These are phyloP conservation scores for Prunella vulgaris DNA, from an alignment of 257 asterid species.

Conservation along the genomic window DNA sequence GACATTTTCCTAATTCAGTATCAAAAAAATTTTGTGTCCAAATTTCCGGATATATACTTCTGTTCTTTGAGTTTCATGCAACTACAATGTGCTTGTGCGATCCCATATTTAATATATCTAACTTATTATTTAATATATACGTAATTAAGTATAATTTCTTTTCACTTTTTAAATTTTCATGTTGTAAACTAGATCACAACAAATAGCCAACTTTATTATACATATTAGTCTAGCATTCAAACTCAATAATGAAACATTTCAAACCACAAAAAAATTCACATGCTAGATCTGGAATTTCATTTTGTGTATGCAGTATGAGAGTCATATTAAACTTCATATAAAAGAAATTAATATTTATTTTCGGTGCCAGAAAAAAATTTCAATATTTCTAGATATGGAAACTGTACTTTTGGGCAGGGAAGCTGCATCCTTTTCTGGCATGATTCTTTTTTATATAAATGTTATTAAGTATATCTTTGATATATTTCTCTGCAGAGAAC, in stretches of 20 bases:
- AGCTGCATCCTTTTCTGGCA: not conserved
- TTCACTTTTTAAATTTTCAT: too few relatives aligned
- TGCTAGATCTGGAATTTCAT: not conserved
- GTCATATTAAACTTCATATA: not conserved
- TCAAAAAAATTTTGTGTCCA: too few relatives aligned
- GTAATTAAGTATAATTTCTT: not conserved
- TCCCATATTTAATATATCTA: too few relatives aligned
- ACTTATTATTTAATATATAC: too few relatives aligned
- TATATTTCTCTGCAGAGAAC: slow-evolving; percentile 53
- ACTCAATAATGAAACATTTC: not conserved
- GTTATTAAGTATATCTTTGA: slow-evolving; percentile 7
- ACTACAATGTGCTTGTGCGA: too few relatives aligned
- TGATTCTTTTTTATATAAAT: not conserved
- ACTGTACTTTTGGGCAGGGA: not conserved
- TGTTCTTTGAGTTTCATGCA: too few relatives aligned
- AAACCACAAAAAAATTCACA: not conserved
- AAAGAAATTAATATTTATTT: too few relatives aligned
- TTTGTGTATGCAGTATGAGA: not conserved
- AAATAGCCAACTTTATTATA: not conserved
- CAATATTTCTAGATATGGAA: not conserved
- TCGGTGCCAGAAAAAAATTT: not conserved
- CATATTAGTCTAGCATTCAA: not conserved
- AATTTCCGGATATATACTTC: too few relatives aligned
- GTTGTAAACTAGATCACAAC: not conserved
- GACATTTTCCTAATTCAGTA: too few relatives aligned